These are phyloP conservation scores for Saturnispora bothae DNA, from an alignment of 805 yeast species.

Conservation along the genomic window DNA sequence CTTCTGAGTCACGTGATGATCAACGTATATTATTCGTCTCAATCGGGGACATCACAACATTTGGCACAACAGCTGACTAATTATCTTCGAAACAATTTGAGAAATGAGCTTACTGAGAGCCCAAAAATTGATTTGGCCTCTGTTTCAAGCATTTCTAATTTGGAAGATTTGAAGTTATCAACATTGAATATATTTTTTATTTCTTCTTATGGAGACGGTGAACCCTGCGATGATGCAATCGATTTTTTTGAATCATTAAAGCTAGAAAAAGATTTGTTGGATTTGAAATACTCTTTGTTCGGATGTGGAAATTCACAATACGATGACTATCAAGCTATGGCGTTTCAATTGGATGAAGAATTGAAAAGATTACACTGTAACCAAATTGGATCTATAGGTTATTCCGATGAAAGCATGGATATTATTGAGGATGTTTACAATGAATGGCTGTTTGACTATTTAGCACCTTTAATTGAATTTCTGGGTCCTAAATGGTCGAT, in stretches of 20 bases:
- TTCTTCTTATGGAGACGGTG: slow-evolving; percentile 96
- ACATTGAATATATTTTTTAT: slow-evolving; percentile 43
- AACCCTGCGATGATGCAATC: slow-evolving; percentile 84
- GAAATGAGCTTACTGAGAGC: too few species aligned
- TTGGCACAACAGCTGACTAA: slow-evolving; percentile 36
- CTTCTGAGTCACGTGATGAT: neutral
- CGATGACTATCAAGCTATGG: slow-evolving; percentile 76
- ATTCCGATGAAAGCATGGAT: slow-evolving; percentile 88
- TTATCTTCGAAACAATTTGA: slow-evolving; percentile 18
- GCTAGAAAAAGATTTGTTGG: slow-evolving; percentile 15
- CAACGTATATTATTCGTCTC: slow-evolving; percentile 68
- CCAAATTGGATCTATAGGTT: slow-evolving; percentile 57
- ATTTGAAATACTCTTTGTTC: slow-evolving; percentile 52
- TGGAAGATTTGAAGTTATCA: neutral
- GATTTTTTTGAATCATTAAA: slow-evolving; percentile 45
- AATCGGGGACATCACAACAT: slow-evolving; percentile 92
- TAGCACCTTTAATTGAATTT: slow-evolving; percentile 29
- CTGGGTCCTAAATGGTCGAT: slow-evolving; percentile 1
- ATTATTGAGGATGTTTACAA: slow-evolving; percentile 84
- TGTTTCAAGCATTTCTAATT: neutral
- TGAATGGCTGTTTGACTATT: slow-evolving; percentile 79
- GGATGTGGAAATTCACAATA: slow-evolving; percentile 92
- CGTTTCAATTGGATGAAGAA: slow-evolving; percentile 43
- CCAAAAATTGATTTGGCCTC: neutral
- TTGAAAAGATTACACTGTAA: slow-evolving; percentile 52